Evolutionary conservation across 768 basidiomycete genomes (phyloP).

Genomic region (Trametes cubensis): DNA sequence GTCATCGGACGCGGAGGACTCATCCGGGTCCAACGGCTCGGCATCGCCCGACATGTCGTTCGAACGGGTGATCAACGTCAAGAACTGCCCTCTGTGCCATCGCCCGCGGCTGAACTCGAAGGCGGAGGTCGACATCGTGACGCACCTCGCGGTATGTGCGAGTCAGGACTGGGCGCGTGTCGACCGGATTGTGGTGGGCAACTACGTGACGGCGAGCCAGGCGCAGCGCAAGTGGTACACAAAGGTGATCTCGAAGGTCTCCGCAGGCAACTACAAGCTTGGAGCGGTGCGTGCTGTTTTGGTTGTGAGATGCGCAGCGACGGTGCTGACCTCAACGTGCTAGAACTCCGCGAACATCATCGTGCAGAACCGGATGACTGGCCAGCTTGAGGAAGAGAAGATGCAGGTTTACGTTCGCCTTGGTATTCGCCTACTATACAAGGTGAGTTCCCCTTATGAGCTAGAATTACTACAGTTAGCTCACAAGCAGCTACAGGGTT

Average conservation of each 20-base stretch:
- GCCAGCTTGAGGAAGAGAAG: conserved; percentile 95
- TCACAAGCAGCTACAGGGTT: conserved; percentile 52
- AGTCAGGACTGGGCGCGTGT: conserved; percentile 91
- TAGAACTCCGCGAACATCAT: conserved; percentile 98
- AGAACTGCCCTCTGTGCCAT: conserved; percentile 92
- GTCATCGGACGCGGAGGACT: conserved; percentile 50
- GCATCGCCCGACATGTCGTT: conserved; percentile 21
- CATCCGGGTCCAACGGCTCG: conserved; percentile 29
- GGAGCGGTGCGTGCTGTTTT: conserved; percentile 68
- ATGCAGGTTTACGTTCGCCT: conserved; percentile 94
- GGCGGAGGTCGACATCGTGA: conserved; percentile 92
- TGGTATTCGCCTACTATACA: conserved; percentile 91
- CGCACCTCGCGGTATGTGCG: conserved; percentile 96
- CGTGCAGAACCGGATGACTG: conserved; percentile 91
- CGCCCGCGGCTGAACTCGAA: conserved; percentile 82
- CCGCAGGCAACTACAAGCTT: conserved; percentile 83
- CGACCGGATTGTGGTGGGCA: conserved; percentile 87
- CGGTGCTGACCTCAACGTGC: background rate
- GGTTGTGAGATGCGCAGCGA: background rate
- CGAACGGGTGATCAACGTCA: conserved; percentile 93
- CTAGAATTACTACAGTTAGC: background rate
- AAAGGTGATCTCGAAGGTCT: conserved; percentile 84
- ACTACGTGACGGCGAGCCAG: conserved; percentile 92
- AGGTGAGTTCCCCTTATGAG: conserved; percentile 43
- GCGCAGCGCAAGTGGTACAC: conserved; percentile 98